Evolutionary conservation across 495 filamentous ascomycete species (phyloP).

Genomic region (Bacidia gigantensis): DNA sequence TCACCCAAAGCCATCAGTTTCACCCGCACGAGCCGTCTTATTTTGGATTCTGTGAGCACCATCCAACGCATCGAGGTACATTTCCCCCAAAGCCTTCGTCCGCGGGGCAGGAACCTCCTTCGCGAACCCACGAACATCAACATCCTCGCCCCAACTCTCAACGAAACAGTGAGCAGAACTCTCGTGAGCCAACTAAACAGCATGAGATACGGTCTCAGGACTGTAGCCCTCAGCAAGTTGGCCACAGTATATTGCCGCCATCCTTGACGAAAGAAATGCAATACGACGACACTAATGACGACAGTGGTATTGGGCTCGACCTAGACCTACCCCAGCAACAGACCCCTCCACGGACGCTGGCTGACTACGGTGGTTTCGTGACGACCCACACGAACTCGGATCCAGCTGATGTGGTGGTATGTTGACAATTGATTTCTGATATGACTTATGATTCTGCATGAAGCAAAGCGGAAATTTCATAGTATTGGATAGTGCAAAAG

Average conservation of each 20-base stretch:
- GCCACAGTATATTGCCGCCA: not conserved
- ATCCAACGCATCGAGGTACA: not conserved
- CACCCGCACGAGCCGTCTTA: not conserved
- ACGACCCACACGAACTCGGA: constrained; percentile 15
- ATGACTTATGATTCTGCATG: not conserved
- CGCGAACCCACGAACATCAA: not conserved
- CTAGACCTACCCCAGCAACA: constrained; percentile 12
- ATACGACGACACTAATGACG: constrained; percentile 30
- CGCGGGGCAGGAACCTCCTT: not conserved
- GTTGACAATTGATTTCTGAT: constrained; percentile 9
- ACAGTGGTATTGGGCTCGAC: constrained; percentile 55
- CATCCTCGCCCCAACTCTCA: not conserved
- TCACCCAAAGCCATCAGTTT: not conserved
- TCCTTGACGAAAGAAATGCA: not conserved
- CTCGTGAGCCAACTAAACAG: not conserved
- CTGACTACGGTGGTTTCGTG: constrained; percentile 17
- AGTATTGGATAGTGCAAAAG: not conserved
- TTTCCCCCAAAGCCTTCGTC: not conserved
- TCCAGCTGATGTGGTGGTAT: constrained; percentile 21
- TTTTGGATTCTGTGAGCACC: not conserved
- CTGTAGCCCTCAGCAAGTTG: not conserved
- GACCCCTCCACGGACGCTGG: constrained; percentile 8
- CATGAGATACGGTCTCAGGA: not conserved
- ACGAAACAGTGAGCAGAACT: not conserved
- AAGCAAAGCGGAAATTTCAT: too few relatives aligned